Evolutionary conservation across 495 filamentous ascomycete genomes (phyloP).

Genomic region (Letharia columbiana): DNA sequence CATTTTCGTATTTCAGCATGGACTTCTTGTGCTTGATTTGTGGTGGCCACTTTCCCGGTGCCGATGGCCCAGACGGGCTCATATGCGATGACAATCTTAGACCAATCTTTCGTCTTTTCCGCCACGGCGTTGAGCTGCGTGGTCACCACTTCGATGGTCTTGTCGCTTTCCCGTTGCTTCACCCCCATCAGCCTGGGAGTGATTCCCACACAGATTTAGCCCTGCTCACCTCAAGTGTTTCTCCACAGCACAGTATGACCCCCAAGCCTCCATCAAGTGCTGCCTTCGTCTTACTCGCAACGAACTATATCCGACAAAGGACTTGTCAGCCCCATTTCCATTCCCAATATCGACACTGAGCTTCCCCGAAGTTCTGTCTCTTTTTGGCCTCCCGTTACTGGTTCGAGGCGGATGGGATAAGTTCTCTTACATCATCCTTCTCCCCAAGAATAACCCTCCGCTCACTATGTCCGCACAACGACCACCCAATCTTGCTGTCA

Average conservation of each 20-base stretch:
- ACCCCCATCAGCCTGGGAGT: conserved; percentile 5
- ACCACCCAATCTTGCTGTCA: conserved; percentile 80
- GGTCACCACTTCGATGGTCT: conserved; percentile 88
- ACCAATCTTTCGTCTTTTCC: conserved; percentile 72
- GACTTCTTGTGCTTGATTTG: conserved; percentile 89
- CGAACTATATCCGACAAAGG: conserved; percentile 41
- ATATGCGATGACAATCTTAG: conserved; percentile 91
- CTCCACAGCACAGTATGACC: conserved; percentile 94
- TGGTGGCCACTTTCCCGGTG: conserved; percentile 93
- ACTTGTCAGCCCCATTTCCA: neutral
- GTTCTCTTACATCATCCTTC: conserved; percentile 51
- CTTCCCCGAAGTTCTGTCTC: no score
- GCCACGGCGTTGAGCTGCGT: conserved; percentile 61
- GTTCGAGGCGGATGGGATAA: neutral
- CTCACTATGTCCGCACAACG: conserved; percentile 88
- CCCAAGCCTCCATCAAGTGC: conserved; percentile 77
- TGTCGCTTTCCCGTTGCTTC: conserved; percentile 71
- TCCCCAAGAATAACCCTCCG: conserved; percentile 80
- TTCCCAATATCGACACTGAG: neutral
- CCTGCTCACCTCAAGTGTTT: conserved; percentile 64
- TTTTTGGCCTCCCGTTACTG: no score
- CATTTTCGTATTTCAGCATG: conserved; percentile 87
- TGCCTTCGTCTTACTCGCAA: conserved; percentile 86
- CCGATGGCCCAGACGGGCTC: conserved; percentile 99
- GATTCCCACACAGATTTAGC: neutral